Evolutionary conservation across 2,329 filamentous ascomycete species (phyloP).

Genomic region (Penicillium sp.): DNA sequence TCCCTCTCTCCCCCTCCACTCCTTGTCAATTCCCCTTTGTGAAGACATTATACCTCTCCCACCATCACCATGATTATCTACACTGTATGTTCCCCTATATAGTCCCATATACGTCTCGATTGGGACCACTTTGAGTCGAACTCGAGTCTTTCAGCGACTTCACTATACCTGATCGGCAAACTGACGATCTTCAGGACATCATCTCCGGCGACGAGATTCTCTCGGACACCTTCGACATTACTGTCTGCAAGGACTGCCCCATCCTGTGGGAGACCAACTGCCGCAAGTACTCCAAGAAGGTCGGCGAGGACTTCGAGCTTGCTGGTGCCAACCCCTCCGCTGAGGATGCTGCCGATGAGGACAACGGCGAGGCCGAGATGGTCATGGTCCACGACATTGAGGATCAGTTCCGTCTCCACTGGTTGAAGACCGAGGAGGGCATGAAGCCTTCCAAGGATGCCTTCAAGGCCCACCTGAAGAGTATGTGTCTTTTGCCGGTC

Average conservation of each 20-base stretch:
- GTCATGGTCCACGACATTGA: constrained; percentile 85
- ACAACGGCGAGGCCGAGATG: constrained; percentile 68
- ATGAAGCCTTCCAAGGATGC: constrained; percentile 70
- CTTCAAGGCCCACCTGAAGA: constrained; percentile 81
- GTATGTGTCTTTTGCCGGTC: constrained; percentile 49
- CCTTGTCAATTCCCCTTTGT: constrained; percentile 25
- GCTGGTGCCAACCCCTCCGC: constrained; percentile 93
- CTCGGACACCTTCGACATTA: constrained; percentile 85
- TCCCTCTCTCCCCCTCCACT: constrained; percentile 15
- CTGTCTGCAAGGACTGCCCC: constrained; percentile 63
- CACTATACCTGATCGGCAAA: neutral
- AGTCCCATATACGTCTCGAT: neutral
- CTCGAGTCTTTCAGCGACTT: neutral
- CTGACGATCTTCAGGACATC: constrained; percentile 64
- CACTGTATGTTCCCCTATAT: constrained; percentile 53
- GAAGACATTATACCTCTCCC: constrained; percentile 17
- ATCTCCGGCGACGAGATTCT: constrained; percentile 91
- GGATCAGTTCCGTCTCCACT: constrained; percentile 84
- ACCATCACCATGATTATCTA: constrained; percentile 70
- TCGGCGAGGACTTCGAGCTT: constrained; percentile 60
- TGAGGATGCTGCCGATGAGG: constrained; percentile 71
- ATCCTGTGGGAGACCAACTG: constrained; percentile 90
- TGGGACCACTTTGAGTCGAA: neutral
- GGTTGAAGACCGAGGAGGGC: constrained; percentile 47
- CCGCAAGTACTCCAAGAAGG: constrained; percentile 79